These are phyloP conservation scores for Emericellopsis atlantica DNA, from an alignment of 2,329 filamentous ascomycete species.

Conservation along the genomic window DNA sequence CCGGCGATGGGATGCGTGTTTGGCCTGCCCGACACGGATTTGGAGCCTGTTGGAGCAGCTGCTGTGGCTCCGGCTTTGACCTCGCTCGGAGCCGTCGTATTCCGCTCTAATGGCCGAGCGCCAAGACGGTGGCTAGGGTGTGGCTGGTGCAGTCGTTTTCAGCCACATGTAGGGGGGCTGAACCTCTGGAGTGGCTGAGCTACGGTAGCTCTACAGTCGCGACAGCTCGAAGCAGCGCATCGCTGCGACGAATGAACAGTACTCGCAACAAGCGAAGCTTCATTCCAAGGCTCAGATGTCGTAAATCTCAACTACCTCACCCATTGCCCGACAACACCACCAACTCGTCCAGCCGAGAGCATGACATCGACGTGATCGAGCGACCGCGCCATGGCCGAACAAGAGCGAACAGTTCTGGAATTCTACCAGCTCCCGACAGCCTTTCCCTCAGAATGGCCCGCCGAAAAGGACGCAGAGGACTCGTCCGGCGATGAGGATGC, in stretches of 20 bases:
- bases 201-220: no score
- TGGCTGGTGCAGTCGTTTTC: not conserved
- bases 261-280: no score
- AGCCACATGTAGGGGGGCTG: not conserved
- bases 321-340: not conserved
- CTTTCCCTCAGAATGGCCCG: constrained; percentile 76
- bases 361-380: constrained; percentile 3
- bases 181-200: not conserved
- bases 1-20: constrained; percentile 1
- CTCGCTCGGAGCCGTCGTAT: constrained; percentile 17
- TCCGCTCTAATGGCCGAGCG: constrained; percentile 1
- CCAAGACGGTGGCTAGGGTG: not conserved
- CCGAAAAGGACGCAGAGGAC: constrained; percentile 51
- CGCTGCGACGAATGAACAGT: no score
- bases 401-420: constrained; percentile 55
- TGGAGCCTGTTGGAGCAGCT: not conserved
- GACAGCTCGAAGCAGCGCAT: no score
- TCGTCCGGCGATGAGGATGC: constrained; percentile 47
- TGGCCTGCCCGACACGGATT: not conserved
- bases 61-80: constrained; percentile 6
- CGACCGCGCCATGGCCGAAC: constrained; percentile 29
- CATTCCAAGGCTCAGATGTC: no score
- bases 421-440: constrained; percentile 77
- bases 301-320: no score
- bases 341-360: not conserved